Evolutionary conservation across 495 filamentous ascomycete species (phyloP).

Genomic region (Aspergillus cavernicola): DNA sequence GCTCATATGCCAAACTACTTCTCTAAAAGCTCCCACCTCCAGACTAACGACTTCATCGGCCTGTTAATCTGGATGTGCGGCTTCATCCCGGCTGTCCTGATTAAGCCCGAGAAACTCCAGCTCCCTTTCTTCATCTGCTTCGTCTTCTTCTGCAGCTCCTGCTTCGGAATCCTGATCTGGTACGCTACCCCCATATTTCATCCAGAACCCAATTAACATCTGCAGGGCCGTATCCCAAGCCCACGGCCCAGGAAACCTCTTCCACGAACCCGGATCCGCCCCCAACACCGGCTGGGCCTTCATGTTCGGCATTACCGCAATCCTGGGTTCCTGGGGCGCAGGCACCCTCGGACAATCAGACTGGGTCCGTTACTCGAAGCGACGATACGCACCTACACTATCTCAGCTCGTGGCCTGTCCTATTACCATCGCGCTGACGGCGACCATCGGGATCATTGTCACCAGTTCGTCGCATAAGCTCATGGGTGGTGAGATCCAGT

Average conservation of each 20-base stretch:
- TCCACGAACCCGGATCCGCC: conserved; percentile 5
- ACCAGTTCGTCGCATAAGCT: conserved; percentile 1
- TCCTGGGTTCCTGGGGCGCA: conserved; percentile 5
- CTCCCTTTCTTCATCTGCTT: conserved; percentile 1
- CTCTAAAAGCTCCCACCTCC: conserved; percentile 2
- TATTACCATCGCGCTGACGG: not conserved
- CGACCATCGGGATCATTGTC: conserved; percentile 5
- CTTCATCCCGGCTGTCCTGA: conserved; percentile 3
- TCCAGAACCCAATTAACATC: not conserved
- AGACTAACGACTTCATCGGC: conserved; percentile 9
- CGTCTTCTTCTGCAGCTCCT: conserved; percentile 3
- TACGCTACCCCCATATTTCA: not conserved
- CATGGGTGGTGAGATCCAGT: conserved; percentile 4
- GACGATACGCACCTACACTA: conserved; percentile 5
- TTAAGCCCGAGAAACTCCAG: conserved; percentile 1
- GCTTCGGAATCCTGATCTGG: conserved; percentile 5
- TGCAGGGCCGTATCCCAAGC: conserved; percentile 1
- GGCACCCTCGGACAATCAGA: conserved; percentile 5
- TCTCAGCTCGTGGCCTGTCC: conserved; percentile 4
- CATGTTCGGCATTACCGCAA: conserved; percentile 9
- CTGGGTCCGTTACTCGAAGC: conserved; percentile 4
- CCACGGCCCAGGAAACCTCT: conserved; percentile 2
- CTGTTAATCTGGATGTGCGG: conserved; percentile 6
- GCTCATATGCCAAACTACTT: conserved; percentile 10
- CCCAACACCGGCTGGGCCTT: conserved; percentile 8